Evolutionary conservation across 768 basidiomycete species (phyloP).

Genomic region (Termitomyces sp.): DNA sequence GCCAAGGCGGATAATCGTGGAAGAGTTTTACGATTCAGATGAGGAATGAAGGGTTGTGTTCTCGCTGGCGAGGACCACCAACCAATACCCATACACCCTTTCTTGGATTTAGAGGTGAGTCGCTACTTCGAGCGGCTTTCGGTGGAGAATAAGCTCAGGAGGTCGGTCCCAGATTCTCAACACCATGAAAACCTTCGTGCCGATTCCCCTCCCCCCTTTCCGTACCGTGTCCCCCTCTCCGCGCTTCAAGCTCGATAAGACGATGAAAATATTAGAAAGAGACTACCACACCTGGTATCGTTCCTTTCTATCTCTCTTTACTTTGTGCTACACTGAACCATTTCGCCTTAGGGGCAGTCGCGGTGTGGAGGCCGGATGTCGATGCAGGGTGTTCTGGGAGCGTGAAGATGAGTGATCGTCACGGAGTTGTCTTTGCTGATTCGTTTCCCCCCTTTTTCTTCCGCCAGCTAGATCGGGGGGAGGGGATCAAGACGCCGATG

Average conservation of each 20-base stretch:
- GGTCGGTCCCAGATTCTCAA: background rate
- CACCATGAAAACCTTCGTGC: background rate
- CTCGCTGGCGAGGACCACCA: background rate
- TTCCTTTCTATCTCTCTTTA: background rate
- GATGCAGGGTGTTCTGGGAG: background rate
- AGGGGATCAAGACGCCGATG: background rate
- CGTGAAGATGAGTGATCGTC: background rate
- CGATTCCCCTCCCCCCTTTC: background rate
- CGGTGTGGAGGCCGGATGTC: slow-evolving; percentile 2
- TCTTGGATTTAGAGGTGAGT: background rate
- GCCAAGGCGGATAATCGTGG: background rate
- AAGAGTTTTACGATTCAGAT: background rate
- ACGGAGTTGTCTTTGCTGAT: slow-evolving; percentile 1
- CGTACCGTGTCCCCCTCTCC: background rate
- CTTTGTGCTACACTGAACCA: background rate
- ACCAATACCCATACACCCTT: background rate
- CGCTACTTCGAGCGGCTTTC: background rate
- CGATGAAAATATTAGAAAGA: background rate
- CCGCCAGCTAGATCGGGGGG: background rate
- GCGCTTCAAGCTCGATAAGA: background rate
- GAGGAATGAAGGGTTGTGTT: background rate
- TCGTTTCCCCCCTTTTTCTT: background rate
- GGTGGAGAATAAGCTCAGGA: background rate
- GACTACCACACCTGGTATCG: background rate
- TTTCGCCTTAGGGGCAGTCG: background rate